These are phyloP conservation scores for Boletus rubescentipes DNA, from an alignment of 768 basidiomycete genomes.

Conservation along the genomic window DNA sequence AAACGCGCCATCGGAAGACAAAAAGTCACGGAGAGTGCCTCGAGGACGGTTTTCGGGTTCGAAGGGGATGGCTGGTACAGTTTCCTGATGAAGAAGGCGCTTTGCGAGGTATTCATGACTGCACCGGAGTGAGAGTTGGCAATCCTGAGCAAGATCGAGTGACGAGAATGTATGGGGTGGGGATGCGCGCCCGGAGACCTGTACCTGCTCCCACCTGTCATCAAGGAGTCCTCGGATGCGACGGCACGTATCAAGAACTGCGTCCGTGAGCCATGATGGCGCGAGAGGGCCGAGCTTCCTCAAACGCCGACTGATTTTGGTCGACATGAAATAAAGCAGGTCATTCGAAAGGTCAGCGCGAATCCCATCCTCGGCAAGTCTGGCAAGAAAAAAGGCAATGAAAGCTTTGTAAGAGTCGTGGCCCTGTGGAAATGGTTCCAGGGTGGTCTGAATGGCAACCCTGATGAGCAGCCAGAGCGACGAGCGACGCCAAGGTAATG, in stretches of 20 bases:
- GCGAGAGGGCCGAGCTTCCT: constrained; percentile 23
- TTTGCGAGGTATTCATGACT: constrained; percentile 30
- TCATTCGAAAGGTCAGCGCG: constrained; percentile 17
- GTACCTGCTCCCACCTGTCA: constrained; percentile 35
- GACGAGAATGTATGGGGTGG: not conserved
- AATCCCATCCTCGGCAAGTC: constrained; percentile 23
- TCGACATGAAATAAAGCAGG: constrained; percentile 28
- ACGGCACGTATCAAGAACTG: constrained; percentile 36
- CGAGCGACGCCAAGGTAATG: constrained; percentile 36
- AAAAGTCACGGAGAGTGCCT: constrained; percentile 12
- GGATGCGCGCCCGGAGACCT: constrained; percentile 21
- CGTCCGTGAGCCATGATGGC: constrained; percentile 34
- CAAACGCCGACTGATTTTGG: constrained; percentile 27
- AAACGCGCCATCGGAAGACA: constrained; percentile 5
- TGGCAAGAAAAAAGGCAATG: constrained; percentile 41
- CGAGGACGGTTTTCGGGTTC: constrained; percentile 3
- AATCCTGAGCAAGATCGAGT: constrained; percentile 32
- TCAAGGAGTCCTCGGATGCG: constrained; percentile 40
- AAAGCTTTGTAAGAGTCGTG: constrained; percentile 45
- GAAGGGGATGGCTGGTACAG: constrained; percentile 8
- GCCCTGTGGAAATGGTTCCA: constrained; percentile 14
- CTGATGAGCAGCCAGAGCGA: constrained; percentile 39
- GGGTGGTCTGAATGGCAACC: constrained; percentile 33
- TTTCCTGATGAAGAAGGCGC: constrained; percentile 2
- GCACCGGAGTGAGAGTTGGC: constrained; percentile 31